A percentile compares a stretch with the other conserved stretches of the same genome.
These are phyloP conservation scores for Xanthoconium purpureum DNA, from an alignment of 768 basidiomycete genomes.

Conservation along the genomic window DNA sequence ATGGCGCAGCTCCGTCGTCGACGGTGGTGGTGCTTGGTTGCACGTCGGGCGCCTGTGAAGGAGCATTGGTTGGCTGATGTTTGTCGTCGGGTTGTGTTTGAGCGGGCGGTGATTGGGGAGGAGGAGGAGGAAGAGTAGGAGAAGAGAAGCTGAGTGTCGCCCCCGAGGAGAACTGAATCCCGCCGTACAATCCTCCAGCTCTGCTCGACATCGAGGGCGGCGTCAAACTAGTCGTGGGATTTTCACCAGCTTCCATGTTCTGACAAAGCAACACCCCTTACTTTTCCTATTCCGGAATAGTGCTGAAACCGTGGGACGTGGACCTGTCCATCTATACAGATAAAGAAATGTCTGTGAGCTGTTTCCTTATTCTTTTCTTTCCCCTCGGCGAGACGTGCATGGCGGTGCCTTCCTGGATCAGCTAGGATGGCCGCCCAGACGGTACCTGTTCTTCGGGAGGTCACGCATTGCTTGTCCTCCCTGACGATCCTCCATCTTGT, in stretches of 20 bases:
- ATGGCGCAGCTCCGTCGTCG: slow-evolving; percentile 26
- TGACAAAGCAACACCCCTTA: neutral
- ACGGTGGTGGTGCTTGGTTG: slow-evolving; percentile 23
- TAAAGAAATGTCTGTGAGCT: no score
- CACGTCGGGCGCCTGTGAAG: slow-evolving; percentile 23
- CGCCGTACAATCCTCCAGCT: slow-evolving; percentile 84
- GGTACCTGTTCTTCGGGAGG: no score
- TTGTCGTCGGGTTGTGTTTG: slow-evolving; percentile 20
- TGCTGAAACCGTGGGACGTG: no score
- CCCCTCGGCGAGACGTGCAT: no score
- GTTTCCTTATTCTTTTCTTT: no score
- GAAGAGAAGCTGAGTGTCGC: slow-evolving; percentile 49
- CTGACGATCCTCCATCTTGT: no score
- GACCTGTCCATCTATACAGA: no score
- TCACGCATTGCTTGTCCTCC: no score
- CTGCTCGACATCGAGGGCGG: slow-evolving; percentile 61
- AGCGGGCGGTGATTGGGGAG: slow-evolving; percentile 18
- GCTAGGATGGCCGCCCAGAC: no score
- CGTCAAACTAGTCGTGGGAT: slow-evolving; percentile 21
- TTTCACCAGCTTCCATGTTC: neutral
- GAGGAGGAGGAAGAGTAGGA: slow-evolving; percentile 35
- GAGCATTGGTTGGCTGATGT: slow-evolving; percentile 15
- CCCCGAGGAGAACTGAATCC: slow-evolving; percentile 78
- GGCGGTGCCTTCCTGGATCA: no score
- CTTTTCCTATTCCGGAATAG: no score